Evolutionary conservation across 2,329 filamentous ascomycete species (phyloP).

Genomic region (Diplodia seriata): DNA sequence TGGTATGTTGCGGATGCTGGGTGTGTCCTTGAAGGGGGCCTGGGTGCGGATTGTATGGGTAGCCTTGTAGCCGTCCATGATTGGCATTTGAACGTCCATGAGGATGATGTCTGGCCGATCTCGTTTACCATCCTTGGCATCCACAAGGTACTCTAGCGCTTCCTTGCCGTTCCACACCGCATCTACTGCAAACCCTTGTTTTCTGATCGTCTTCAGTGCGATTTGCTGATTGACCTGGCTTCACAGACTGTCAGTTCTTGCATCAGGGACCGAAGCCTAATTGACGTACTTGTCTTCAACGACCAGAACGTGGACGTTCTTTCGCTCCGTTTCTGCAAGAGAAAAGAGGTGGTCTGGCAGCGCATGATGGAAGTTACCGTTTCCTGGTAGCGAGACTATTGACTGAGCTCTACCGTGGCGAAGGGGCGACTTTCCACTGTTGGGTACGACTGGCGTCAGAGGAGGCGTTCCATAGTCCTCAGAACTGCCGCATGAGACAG

Average conservation of each 20-base stretch:
- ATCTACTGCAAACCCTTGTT: slow-evolving; percentile 73
- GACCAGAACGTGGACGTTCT: slow-evolving; percentile 72
- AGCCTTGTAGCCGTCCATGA: slow-evolving; percentile 79
- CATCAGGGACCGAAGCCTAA: neutral
- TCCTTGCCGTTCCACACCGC: slow-evolving; percentile 82
- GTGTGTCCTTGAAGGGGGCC: slow-evolving; percentile 66
- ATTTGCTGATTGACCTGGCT: slow-evolving; percentile 74
- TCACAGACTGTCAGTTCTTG: slow-evolving; percentile 27
- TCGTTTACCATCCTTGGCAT: slow-evolving; percentile 59
- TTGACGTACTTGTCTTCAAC: slow-evolving; percentile 78
- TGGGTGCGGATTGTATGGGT: slow-evolving; percentile 76
- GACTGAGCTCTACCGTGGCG: slow-evolving; percentile 25
- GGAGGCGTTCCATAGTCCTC: slow-evolving; percentile 62
- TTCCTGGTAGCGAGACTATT: slow-evolving; percentile 11
- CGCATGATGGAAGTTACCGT: slow-evolving; percentile 34
- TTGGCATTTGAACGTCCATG: slow-evolving; percentile 73
- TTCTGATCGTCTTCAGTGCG: slow-evolving; percentile 75
- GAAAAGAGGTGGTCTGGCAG: slow-evolving; percentile 50
- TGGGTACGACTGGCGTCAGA: slow-evolving; percentile 41
- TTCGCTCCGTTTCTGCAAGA: slow-evolving; percentile 64
- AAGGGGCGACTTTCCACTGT: slow-evolving; percentile 29
- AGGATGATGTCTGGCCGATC: slow-evolving; percentile 75
- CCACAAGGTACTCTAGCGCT: slow-evolving; percentile 72
- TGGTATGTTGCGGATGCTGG: slow-evolving; percentile 66
- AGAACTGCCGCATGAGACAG: slow-evolving; percentile 70